These are phyloP conservation scores for Arthroderma sp. DNA, from an alignment of 2,329 filamentous ascomycete genomes.

Conservation along the genomic window DNA sequence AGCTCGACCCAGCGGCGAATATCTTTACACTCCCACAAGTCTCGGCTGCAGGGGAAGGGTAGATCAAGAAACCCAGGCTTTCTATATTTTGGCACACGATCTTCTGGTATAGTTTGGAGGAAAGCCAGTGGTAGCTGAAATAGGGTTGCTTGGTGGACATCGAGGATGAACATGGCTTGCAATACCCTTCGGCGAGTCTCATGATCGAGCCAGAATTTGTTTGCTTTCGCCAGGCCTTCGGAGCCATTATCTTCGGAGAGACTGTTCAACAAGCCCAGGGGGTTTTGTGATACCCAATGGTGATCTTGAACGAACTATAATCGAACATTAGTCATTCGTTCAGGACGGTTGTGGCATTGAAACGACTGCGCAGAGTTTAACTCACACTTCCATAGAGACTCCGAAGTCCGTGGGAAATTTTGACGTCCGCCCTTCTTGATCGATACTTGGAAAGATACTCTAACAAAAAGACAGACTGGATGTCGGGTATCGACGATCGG, in stretches of 20 bases:
- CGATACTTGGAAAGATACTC: conserved; percentile 23
- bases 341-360: too few relatives aligned
- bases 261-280: conserved; percentile 18
- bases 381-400: conserved; percentile 23
- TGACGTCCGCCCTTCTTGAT: conserved; percentile 19
- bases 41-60: conserved; percentile 20
- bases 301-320: conserved; percentile 16
- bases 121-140: conserved; percentile 21
- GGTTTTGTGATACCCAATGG: conserved; percentile 18
- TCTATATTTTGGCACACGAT: conserved; percentile 5
- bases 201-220: conserved; percentile 24
- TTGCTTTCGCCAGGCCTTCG: conserved; percentile 17
- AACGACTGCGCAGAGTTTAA: conserved; percentile 1
- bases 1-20: conserved; percentile 15
- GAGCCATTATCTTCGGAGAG: conserved; percentile 14
- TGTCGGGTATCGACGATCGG: conserved; percentile 21
- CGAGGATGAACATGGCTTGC: conserved; percentile 22
- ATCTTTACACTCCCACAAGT: conserved; percentile 20
- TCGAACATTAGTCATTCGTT: conserved; percentile 4
- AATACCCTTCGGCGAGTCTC: conserved; percentile 23
- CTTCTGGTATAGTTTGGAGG: conserved; percentile 12
- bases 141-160: conserved; percentile 20
- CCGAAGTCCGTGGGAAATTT: conserved; percentile 22
- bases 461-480: conserved; percentile 24
- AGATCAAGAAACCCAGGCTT: conserved; percentile 13